A percentile compares a stretch with the other conserved stretches of the same genome.
Evolutionary conservation across 202 grass and related monocot genomes (phyloP).

Genomic region (Musa balbisiana): DNA sequence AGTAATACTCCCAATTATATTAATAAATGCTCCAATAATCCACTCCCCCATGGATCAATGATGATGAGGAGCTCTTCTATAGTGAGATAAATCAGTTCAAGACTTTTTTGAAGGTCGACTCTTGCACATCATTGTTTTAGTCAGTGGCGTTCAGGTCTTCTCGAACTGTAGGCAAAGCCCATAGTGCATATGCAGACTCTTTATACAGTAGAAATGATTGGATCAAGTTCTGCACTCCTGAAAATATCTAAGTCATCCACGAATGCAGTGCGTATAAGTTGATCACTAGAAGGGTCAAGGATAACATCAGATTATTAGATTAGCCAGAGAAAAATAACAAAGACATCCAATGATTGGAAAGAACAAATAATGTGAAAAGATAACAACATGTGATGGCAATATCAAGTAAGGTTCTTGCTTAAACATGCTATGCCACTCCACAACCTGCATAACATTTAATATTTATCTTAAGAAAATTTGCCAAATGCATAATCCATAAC

Average conservation of each 20-base stretch:
- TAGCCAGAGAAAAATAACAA: neutral
- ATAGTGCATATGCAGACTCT: neutral
- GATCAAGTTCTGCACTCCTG: neutral
- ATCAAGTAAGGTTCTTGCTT: neutral
- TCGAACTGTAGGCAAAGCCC: neutral
- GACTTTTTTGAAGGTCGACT: neutral
- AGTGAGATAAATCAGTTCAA: neutral
- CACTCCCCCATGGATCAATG: conserved; percentile 73
- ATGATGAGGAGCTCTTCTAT: conserved; percentile 21
- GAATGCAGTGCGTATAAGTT: neutral
- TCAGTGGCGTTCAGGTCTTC: neutral
- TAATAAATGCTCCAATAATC: conserved; percentile 94
- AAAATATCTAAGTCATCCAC: neutral
- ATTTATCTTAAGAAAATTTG: too few relatives aligned
- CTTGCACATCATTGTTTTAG: neutral
- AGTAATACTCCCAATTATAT: conserved; percentile 90
- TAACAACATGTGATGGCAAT: neutral
- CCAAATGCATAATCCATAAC: too few relatives aligned
- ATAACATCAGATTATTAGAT: neutral
- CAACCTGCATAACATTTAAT: too few relatives aligned
- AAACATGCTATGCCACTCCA: too few relatives aligned
- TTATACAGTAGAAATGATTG: neutral
- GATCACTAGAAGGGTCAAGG: neutral
- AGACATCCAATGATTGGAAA: neutral
- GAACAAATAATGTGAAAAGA: neutral